Base-by-base conservation (phyloP, 179 eudicot species). In the Beta lomatogona region DNA sequence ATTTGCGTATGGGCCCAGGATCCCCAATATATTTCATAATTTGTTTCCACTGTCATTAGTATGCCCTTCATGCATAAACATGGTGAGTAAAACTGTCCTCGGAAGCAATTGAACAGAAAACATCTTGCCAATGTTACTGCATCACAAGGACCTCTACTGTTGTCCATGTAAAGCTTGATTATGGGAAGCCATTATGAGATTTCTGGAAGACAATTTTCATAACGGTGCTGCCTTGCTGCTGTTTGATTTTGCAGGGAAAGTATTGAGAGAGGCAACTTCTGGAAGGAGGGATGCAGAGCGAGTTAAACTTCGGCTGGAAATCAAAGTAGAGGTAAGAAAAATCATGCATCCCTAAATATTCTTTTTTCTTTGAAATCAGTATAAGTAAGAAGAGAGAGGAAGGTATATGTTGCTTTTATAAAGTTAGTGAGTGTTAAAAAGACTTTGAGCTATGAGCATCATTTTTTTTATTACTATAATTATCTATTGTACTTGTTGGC, bases 271-370 rank as follows among this genome's bases (percentile, higher is more conserved):
- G 89, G 90, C 88, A 31, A 98, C 98, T 75, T 91, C 98, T 75
- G 98, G 99, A 57, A 94, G 93, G 73, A 88, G 99, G 83, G 99
- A 95, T 69, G 92, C 99, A 9, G 98, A 94, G 78, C 91, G 99
- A 54, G 88, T 94, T 77, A 95, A 95, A 87, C 83, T 95, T 70
- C 90, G 82, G 88, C 83, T 95, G 77, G 99, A 95, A 89, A 92
- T 95, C 73, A 81, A 86, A 88, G 99, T 92, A 55, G 94, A 93
- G 98, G 98, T 95, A 78, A 83, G 65, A n/a, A 77, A 16, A 25
- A 36, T 36, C 68, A 72, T 36, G 28, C 64, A 52, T 52, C 13
- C 55, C 50, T 21, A 19, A 63, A 5, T 14, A n/a, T 66, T 66
- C 3, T 66, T 31, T 66, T 0, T 65, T 11, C 12, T 28, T 11